Evolutionary conservation across 1,284 basidiomycete genomes (phyloP).

Genomic region (Naganishia sp.): DNA sequence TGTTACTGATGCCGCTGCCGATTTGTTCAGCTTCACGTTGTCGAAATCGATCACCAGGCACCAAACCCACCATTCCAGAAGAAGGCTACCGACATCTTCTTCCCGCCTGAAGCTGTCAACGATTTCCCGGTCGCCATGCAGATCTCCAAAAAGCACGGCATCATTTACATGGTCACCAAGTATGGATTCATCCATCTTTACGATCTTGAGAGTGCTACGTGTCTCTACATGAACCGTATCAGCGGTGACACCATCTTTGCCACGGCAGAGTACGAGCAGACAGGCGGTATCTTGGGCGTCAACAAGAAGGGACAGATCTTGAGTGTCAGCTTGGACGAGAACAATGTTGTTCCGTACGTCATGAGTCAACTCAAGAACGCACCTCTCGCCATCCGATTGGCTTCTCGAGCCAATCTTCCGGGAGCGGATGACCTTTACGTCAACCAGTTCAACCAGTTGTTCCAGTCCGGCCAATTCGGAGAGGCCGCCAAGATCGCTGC

Average conservation of each 20-base stretch:
- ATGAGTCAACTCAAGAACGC: constrained; percentile 90
- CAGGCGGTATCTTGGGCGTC: constrained; percentile 96
- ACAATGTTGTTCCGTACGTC: constrained; percentile 94
- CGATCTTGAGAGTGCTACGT: constrained; percentile 96
- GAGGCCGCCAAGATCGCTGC: constrained; percentile 99
- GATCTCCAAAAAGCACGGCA: constrained; percentile 94
- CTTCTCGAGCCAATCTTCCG: constrained; percentile 93
- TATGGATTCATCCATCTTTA: constrained; percentile 99
- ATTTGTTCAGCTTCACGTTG: constrained; percentile 83
- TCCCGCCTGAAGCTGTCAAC: constrained; percentile 95
- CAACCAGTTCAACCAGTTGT: constrained; percentile 91
- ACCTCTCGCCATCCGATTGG: constrained; percentile 96
- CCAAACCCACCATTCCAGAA: constrained; percentile 96
- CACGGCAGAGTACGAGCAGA: constrained; percentile 91
- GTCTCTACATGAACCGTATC: constrained; percentile 99
- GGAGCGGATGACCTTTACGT: constrained; percentile 97
- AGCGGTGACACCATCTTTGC: constrained; percentile 99
- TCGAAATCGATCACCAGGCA: constrained; percentile 95
- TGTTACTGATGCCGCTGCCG: constrained; percentile 11
- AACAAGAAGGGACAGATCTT: constrained; percentile 99
- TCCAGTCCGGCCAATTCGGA: constrained; percentile 83
- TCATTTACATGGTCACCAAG: constrained; percentile 97
- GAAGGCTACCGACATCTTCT: constrained; percentile 99
- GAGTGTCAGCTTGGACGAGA: constrained; percentile 94
- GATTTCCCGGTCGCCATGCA: constrained; percentile 99